A percentile compares a stretch with the other conserved stretches of the same genome.
Evolutionary conservation across 805 yeast species (phyloP).

Genomic region (Schwanniomyces sp.): DNA sequence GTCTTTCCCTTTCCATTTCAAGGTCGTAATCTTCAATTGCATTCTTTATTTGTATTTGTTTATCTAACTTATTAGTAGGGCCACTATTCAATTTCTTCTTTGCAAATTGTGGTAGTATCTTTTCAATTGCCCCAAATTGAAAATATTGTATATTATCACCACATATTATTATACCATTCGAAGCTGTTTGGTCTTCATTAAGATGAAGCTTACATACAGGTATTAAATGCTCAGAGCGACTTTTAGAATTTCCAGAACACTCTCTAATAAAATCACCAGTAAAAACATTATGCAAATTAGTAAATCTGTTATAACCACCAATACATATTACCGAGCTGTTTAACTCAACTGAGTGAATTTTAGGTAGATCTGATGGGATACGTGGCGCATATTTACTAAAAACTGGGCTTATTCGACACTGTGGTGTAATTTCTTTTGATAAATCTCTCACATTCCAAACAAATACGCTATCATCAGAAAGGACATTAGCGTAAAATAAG

Average conservation of each 20-base stretch:
- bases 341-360: slow-evolving; percentile 26
- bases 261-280: slow-evolving; percentile 43
- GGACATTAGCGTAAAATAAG: slow-evolving; percentile 33
- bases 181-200: slow-evolving; percentile 20
- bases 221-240: slow-evolving; percentile 20
- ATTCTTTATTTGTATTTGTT: slow-evolving; percentile 25
- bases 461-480: slow-evolving; percentile 40
- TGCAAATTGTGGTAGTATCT: not conserved
- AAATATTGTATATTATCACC: slow-evolving; percentile 48
- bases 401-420: slow-evolving; percentile 10
- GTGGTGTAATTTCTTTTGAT: slow-evolving; percentile 7
- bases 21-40: slow-evolving; percentile 38
- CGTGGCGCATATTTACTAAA: slow-evolving; percentile 6
- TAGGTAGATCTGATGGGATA: slow-evolving; percentile 6
- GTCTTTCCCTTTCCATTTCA: slow-evolving; percentile 19
- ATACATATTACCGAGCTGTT: slow-evolving; percentile 35
- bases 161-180: slow-evolving; percentile 40
- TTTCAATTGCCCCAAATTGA: slow-evolving; percentile 40
- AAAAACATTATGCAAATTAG: slow-evolving; percentile 40
- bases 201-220: slow-evolving; percentile 27
- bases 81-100: slow-evolving; percentile 17
- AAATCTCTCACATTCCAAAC: slow-evolving; percentile 42
- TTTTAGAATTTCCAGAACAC: slow-evolving; percentile 29
- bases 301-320: slow-evolving; percentile 44
- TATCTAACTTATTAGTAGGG: slow-evolving; percentile 21